A percentile compares a stretch with the other conserved stretches of the same genome.
phyloP scores from a whole-genome alignment of 2,329 filamentous ascomycete genomes.

The Colletotrichum sp. region DNA sequence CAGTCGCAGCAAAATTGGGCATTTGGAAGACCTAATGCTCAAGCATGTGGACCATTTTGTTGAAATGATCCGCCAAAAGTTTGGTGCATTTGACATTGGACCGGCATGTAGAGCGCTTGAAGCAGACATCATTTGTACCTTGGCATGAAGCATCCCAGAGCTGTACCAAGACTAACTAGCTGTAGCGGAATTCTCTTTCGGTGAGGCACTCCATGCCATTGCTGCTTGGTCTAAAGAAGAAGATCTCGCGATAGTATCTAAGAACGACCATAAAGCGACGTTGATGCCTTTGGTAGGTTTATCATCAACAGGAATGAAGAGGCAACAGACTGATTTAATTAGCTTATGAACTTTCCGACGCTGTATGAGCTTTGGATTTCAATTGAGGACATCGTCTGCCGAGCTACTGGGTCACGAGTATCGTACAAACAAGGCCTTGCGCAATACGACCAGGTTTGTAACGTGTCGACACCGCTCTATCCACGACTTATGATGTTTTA shows the following conservation, averaged over 20 bases:
- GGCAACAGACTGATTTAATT: background rate
- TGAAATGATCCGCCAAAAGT: background rate
- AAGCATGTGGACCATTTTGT: conserved; percentile 26
- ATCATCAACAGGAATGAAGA: background rate
- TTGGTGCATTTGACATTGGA: background rate
- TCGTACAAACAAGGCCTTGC: background rate
- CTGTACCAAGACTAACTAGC: background rate
- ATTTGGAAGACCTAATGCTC: conserved; percentile 28
- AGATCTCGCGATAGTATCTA: conserved; percentile 27
- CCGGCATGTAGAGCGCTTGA: background rate
- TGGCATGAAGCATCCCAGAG: background rate
- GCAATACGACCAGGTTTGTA: background rate
- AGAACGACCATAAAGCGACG: conserved; percentile 33
- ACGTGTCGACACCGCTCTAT: background rate
- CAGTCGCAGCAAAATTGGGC: conserved; percentile 29
- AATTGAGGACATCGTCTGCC: background rate
- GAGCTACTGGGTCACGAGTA: background rate
- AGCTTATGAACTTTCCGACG: background rate
- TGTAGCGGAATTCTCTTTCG: conserved; percentile 31
- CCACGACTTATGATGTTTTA: background rate
- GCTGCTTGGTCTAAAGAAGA: conserved; percentile 25
- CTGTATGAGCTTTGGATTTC: background rate
- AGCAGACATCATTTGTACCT: conserved; percentile 4
- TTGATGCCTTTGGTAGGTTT: conserved; percentile 29
- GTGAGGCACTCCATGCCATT: conserved; percentile 26